Evolutionary conservation across 768 basidiomycete species (phyloP), one percentile per base, ranked within the genome.

Genomic region (Boletus barrowsii): DNA sequence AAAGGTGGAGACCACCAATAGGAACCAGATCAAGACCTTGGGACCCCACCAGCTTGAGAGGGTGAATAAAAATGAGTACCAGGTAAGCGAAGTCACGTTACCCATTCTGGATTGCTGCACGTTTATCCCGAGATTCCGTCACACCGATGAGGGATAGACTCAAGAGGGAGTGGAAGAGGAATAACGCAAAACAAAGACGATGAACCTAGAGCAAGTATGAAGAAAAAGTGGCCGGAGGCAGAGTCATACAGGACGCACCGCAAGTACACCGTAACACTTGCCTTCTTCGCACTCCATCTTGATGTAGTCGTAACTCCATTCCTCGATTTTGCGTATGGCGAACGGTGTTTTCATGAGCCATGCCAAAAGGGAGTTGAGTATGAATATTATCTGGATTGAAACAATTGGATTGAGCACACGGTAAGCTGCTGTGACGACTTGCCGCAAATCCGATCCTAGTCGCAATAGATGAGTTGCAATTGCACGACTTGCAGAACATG

Each of bases 391-490:
- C 92, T 96, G 60, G 47, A 37, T 20, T n/a, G 8, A 30, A 44
- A 26, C 4, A 26, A 47, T 51, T 32, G 47, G 15, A 42, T 48
- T 48, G 11, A 33, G 33, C 32, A 33, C 11, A 42, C 15, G 39
- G 11, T 20, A 13, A 30, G 22, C n/a, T 20, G 36, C 17, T 36
- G 24, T 18, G 3, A 32, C 18, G 22, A 70, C 88, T 55, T 68
- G 92, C 93, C 15, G 93, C 93, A 72, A 94, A 97, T 33, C 95
- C 95, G 53, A 98, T 87, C 65, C 95, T 87, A 42, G 95, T 98
- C 0, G 97, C 97, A 62, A 99, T 98, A 0, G 93, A 96, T 10
- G 93, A 96, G 69, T 98, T 98, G 75, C 97, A 99, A 69, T 98
- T 98, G 73, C 96, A 99, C 32, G 90, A 93, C 78, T 97, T 98